phyloP scores from a whole-genome alignment of 208 protist species.

The Leishmania guyanensis region DNA sequence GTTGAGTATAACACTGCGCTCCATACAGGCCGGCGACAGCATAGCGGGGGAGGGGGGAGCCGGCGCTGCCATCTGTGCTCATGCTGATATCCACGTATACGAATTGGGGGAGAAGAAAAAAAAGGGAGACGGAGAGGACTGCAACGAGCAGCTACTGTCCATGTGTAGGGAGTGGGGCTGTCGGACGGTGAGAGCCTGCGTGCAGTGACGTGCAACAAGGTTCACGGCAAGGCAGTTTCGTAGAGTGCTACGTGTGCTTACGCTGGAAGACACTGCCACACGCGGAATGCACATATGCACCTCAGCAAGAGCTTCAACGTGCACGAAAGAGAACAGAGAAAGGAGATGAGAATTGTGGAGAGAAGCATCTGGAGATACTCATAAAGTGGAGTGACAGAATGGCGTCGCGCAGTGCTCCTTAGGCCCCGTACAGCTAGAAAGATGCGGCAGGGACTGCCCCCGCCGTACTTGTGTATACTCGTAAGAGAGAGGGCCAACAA shows the following conservation, averaged over 20 bases:
- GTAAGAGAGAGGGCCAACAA: not conserved
- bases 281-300: not conserved
- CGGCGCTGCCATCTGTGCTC: not conserved
- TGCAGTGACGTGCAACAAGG: not conserved
- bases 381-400: too few species aligned
- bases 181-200: not conserved
- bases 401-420: not conserved
- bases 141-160: not conserved
- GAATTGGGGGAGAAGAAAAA: not conserved
- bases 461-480: not conserved
- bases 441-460: not conserved
- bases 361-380: not conserved
- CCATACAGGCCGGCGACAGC: conserved; percentile 1
- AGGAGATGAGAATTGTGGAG: not conserved
- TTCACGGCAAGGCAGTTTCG: too few species aligned
- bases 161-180: not conserved
- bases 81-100: not conserved
- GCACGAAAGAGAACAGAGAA: not conserved
- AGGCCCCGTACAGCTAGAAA: not conserved
- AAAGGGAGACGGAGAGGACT: not conserved
- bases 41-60: not conserved
- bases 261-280: not conserved
- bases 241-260: not conserved
- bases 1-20: conserved; percentile 30
- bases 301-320: not conserved